Percentiles rank a stretch among this genome's conserved stretches.
These are phyloP conservation scores for Solanum peruvianum DNA, from an alignment of 257 asterid genomes.

Conservation along the genomic window DNA sequence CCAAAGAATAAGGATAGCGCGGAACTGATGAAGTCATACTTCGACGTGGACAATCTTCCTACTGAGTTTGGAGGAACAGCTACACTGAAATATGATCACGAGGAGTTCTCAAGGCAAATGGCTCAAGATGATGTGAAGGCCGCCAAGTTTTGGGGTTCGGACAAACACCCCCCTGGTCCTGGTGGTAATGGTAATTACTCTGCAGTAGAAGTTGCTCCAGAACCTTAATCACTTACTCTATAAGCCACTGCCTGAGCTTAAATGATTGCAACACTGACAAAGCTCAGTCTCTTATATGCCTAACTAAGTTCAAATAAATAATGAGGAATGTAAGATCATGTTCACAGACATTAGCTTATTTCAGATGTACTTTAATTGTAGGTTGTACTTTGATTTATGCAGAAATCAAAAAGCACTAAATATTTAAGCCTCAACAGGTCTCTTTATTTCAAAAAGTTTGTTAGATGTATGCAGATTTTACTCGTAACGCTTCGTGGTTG, in stretches of 20 bases:
- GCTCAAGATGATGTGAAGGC: conserved; percentile 64
- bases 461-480: neutral
- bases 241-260: conserved; percentile 9
- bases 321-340: neutral
- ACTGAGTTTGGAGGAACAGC: conserved; percentile 90
- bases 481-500: neutral
- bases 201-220: conserved; percentile 67
- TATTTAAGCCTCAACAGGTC: neutral
- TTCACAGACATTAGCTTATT: neutral
- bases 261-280: neutral
- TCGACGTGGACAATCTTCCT: conserved; percentile 83
- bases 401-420: neutral
- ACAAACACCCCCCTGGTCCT: conserved; percentile 16
- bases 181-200: conserved; percentile 11
- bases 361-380: neutral
- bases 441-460: neutral
- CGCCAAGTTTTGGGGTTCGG: conserved; percentile 68
- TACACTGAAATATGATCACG: conserved; percentile 71
- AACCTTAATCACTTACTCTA: conserved; percentile 33
- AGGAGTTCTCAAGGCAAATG: conserved; percentile 82
- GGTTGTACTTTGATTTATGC: neutral
- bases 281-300: neutral
- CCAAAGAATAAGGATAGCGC: conserved; percentile 86
- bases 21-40: conserved; percentile 70
- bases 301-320: neutral